phyloP scores from a whole-genome alignment of 2,329 filamentous ascomycete species.

The Dichotomopilus funicola region DNA sequence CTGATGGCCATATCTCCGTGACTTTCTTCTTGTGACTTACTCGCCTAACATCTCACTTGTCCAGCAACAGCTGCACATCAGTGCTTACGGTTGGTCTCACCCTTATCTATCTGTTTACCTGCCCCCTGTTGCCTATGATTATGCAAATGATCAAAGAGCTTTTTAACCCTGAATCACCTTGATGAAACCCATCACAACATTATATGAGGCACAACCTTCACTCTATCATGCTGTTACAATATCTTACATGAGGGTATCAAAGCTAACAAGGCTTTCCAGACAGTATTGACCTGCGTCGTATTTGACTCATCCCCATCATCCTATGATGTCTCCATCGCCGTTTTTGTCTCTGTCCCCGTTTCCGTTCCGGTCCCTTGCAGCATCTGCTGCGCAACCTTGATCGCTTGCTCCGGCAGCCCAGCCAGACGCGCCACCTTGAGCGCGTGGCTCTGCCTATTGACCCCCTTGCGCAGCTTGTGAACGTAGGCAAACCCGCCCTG shows the following conservation, averaged over 20 bases:
- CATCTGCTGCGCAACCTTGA: conserved; percentile 59
- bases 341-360: neutral
- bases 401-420: conserved; percentile 67
- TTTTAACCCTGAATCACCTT: conserved; percentile 58
- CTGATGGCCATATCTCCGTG: conserved; percentile 15
- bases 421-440: conserved; percentile 89
- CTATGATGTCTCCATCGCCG: neutral
- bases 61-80: neutral
- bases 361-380: conserved; percentile 32
- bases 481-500: conserved; percentile 74
- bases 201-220: conserved; percentile 46
- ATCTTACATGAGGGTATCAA: conserved; percentile 28
- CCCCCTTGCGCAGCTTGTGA: conserved; percentile 71
- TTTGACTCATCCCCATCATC: conserved; percentile 11
- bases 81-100: conserved; percentile 39
- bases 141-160: conserved; percentile 52
- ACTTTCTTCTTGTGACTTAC: neutral
- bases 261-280: conserved; percentile 31
- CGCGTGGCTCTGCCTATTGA: conserved; percentile 84
- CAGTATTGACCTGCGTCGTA: conserved; percentile 13
- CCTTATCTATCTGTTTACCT: conserved; percentile 9
- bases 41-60: conserved; percentile 1
- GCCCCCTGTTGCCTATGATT: conserved; percentile 44
- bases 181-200: conserved; percentile 52
- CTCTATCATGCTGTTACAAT: conserved; percentile 17